Percentiles rank a stretch among this genome's conserved stretches.
phyloP scores from a whole-genome alignment of 2,329 filamentous ascomycete genomes.

The Ceratocystis eucalypticola region DNA sequence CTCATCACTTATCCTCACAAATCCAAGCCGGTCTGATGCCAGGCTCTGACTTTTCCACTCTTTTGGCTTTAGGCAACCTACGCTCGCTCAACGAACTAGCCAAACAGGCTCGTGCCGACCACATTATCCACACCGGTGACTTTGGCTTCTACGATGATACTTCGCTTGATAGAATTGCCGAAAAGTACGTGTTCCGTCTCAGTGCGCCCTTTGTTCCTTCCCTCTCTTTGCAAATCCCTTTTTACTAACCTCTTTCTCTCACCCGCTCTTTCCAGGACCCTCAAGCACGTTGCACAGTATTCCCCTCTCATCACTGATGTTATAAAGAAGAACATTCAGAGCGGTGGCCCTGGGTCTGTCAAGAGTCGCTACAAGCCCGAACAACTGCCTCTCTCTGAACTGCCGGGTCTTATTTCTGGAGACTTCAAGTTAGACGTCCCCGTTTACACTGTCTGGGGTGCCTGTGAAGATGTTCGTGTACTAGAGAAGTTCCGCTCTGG shows the following conservation, averaged over 20 bases:
- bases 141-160: slow-evolving; percentile 98
- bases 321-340: slow-evolving; percentile 53
- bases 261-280: slow-evolving; percentile 46
- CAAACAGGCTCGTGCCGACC: slow-evolving; percentile 84
- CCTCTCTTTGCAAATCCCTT: neutral
- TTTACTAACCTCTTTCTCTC: slow-evolving; percentile 2
- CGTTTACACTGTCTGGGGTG: slow-evolving; percentile 97
- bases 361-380: slow-evolving; percentile 72
- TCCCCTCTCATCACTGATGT: slow-evolving; percentile 80
- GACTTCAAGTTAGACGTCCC: slow-evolving; percentile 86
- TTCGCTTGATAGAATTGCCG: slow-evolving; percentile 90
- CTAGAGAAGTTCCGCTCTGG: slow-evolving; percentile 93
- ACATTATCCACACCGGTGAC: slow-evolving; percentile 97
- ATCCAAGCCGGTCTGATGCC: slow-evolving; percentile 18
- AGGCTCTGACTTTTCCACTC: slow-evolving; percentile 7
- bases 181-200: slow-evolving; percentile 60
- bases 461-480: slow-evolving; percentile 94
- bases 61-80: slow-evolving; percentile 57
- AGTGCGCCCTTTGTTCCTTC: neutral
- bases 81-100: slow-evolving; percentile 92
- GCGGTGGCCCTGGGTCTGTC: slow-evolving; percentile 58
- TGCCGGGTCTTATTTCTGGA: slow-evolving; percentile 76
- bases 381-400: slow-evolving; percentile 82
- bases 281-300: slow-evolving; percentile 97
- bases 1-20: neutral